Evolutionary conservation across 192 early-diverging fungal genomes (phyloP).

Genomic region (Funneliformis mosseae): DNA sequence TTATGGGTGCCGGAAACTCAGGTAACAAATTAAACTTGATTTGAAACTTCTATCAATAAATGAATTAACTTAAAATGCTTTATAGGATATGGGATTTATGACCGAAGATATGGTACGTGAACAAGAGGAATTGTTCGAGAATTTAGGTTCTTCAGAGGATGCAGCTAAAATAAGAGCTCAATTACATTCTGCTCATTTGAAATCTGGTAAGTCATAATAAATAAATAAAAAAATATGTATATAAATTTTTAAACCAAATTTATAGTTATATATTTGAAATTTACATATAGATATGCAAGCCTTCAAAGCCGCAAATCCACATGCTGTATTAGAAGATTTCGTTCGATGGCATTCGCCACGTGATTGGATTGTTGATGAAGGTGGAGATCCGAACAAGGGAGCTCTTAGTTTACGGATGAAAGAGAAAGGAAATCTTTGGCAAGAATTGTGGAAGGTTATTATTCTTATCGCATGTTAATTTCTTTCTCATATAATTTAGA

Average conservation of each 20-base stretch:
- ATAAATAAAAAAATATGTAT: neutral
- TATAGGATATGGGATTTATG: slow-evolving; percentile 72
- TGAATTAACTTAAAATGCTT: neutral
- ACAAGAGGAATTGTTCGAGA: slow-evolving; percentile 77
- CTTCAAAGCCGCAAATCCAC: slow-evolving; percentile 94
- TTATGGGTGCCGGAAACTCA: slow-evolving; percentile 73
- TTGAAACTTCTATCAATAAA: too few relatives aligned
- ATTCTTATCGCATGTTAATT: neutral
- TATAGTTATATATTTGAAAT: too few relatives aligned
- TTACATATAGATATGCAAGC: slow-evolving; percentile 75
- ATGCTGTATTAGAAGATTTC: slow-evolving; percentile 79
- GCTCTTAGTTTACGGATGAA: slow-evolving; percentile 79
- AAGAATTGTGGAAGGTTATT: slow-evolving; percentile 77
- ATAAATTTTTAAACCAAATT: neutral
- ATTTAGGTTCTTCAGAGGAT: slow-evolving; percentile 70
- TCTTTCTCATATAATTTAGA: too few relatives aligned
- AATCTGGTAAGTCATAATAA: slow-evolving; percentile 52
- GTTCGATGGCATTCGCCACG: slow-evolving; percentile 95
- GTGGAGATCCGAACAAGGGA: slow-evolving; percentile 42
- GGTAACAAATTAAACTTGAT: slow-evolving; percentile 43
- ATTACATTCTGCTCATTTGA: slow-evolving; percentile 76
- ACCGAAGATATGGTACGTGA: slow-evolving; percentile 89
- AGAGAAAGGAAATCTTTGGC: slow-evolving; percentile 83
- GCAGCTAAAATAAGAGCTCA: slow-evolving; percentile 73
- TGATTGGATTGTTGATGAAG: slow-evolving; percentile 78